phyloP scores from a whole-genome alignment of 208 protist species.

The Spongospora subterranea region DNA sequence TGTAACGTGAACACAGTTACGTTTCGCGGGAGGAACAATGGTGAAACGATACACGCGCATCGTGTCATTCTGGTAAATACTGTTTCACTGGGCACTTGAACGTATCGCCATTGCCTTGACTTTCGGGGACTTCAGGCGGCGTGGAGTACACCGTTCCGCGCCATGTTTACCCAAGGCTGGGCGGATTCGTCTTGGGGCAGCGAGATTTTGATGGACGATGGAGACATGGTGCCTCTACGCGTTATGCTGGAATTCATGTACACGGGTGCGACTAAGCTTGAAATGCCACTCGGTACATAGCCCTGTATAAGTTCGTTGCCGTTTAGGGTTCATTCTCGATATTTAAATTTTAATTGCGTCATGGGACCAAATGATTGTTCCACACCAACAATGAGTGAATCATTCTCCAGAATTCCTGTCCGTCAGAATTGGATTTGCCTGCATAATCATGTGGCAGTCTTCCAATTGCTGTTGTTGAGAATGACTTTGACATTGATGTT shows the following conservation, averaged over 20 bases:
- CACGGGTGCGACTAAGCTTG: neutral
- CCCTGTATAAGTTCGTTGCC: neutral
- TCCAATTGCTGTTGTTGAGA: too few species aligned
- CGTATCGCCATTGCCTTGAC: neutral
- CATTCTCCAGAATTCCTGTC: too few species aligned
- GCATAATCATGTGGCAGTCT: too few species aligned
- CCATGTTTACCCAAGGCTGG: slow-evolving; percentile 29
- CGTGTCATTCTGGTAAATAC: slow-evolving; percentile 36
- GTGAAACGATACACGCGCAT: slow-evolving; percentile 10
- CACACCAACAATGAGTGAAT: too few species aligned
- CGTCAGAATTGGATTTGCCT: too few species aligned
- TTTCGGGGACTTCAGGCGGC: neutral
- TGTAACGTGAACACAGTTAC: too few species aligned
- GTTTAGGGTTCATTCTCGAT: too few species aligned
- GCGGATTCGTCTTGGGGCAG: neutral
- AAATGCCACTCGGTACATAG: neutral
- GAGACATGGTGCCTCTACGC: neutral
- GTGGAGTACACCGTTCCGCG: slow-evolving; percentile 22
- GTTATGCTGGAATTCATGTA: slow-evolving; percentile 47
- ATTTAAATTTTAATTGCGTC: too few species aligned
- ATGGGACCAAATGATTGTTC: too few species aligned
- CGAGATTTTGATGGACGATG: neutral
- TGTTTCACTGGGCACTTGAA: neutral
- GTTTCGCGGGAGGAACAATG: too few species aligned
- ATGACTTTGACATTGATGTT: too few species aligned